phyloP scores from a whole-genome alignment of 805 yeast genomes.

The Starmera dryadoides region DNA sequence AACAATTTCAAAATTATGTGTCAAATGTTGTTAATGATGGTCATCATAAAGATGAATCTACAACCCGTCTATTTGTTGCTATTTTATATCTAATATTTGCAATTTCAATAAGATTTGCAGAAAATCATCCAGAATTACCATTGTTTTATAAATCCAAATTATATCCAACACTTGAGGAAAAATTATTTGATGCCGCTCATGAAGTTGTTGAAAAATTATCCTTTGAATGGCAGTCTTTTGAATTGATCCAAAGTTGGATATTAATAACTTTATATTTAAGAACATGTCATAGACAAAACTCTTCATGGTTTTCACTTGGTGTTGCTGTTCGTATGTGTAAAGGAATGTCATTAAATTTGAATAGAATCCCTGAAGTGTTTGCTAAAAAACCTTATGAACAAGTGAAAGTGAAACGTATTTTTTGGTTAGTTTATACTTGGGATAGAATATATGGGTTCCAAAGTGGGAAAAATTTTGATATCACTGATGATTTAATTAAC shows the following conservation, averaged over 20 bases:
- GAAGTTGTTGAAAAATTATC: slow-evolving; percentile 30
- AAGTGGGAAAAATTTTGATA: slow-evolving; percentile 36
- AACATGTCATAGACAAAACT: slow-evolving; percentile 35
- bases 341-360: slow-evolving; percentile 36
- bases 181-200: slow-evolving; percentile 33
- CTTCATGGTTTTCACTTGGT: slow-evolving; percentile 34
- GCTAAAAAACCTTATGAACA: slow-evolving; percentile 25
- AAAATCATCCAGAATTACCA: slow-evolving; percentile 20
- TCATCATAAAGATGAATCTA: slow-evolving; percentile 19
- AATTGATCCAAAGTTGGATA: slow-evolving; percentile 45
- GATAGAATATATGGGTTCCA: slow-evolving; percentile 49
- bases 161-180: slow-evolving; percentile 29
- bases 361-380: slow-evolving; percentile 19
- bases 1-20: slow-evolving; percentile 33
- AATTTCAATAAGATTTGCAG: slow-evolving; percentile 43
- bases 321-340: slow-evolving; percentile 34
- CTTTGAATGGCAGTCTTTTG: slow-evolving; percentile 46
- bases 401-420: slow-evolving; percentile 42
- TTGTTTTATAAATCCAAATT: slow-evolving; percentile 9
- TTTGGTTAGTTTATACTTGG: slow-evolving; percentile 47
- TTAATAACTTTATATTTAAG: slow-evolving; percentile 36
- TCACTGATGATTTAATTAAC: slow-evolving; percentile 30
- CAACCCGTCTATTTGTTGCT: slow-evolving; percentile 44
- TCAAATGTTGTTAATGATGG: slow-evolving; percentile 17
- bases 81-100: slow-evolving; percentile 42